These are phyloP conservation scores for Phytophthora foliorum DNA, from an alignment of 352 stramenopile species.

Conservation along the genomic window DNA sequence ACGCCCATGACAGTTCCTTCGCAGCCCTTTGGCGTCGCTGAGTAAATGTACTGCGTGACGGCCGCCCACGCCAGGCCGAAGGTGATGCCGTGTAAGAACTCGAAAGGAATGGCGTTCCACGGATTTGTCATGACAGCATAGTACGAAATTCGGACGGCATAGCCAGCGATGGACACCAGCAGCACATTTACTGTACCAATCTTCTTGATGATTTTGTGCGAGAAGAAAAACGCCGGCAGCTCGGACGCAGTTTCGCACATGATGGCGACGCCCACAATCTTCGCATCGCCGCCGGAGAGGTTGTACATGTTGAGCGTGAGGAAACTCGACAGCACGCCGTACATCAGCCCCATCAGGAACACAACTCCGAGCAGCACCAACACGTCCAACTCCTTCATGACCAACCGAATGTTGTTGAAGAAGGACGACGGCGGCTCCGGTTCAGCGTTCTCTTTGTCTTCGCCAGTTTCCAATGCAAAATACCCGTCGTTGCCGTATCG, in stretches of 20 bases:
- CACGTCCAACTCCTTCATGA: conserved; percentile 52
- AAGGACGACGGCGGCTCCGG: conserved; percentile 37
- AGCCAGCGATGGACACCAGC: not conserved
- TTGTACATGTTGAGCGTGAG: conserved; percentile 5
- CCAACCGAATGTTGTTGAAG: conserved; percentile 26
- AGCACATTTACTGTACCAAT: not conserved
- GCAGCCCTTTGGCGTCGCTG: conserved; percentile 54
- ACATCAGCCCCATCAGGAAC: conserved; percentile 5
- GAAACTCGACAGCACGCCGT: not conserved
- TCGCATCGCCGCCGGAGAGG: conserved; percentile 1
- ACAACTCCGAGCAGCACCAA: conserved; percentile 49
- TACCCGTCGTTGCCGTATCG: conserved; percentile 9
- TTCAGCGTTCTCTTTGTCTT: conserved; percentile 19
- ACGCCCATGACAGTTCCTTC: conserved; percentile 80
- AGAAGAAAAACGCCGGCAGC: conserved; percentile 1
- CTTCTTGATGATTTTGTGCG: conserved; percentile 6
- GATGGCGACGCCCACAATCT: conserved; percentile 1
- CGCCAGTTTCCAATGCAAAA: conserved; percentile 25
- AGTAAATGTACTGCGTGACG: conserved; percentile 76
- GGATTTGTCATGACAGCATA: conserved; percentile 29
- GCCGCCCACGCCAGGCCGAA: conserved; percentile 75
- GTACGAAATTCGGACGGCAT: not conserved
- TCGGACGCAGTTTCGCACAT: not conserved
- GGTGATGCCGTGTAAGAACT: conserved; percentile 77
- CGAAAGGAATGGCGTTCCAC: conserved; percentile 77